These are phyloP conservation scores for Chlorophyllum brunneum DNA, from an alignment of 768 basidiomycete species.

Conservation along the genomic window DNA sequence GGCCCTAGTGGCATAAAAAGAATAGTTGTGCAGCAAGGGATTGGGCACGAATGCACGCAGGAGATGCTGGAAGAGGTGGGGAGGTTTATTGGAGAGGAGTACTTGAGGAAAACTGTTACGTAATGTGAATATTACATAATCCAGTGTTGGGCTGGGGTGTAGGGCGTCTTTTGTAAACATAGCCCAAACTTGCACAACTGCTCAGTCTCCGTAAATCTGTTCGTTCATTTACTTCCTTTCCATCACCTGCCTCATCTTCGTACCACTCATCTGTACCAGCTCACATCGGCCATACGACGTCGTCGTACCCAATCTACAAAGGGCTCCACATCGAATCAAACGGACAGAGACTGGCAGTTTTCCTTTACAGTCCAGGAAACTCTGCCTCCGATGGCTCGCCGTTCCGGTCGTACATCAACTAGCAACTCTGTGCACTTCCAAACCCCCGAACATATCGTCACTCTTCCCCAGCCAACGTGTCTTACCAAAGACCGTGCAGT, in stretches of 20 bases:
- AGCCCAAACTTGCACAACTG: neutral
- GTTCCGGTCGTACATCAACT: constrained; percentile 24
- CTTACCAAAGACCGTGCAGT: constrained; percentile 37
- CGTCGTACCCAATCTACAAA: neutral
- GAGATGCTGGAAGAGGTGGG: constrained; percentile 53
- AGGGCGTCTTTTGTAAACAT: constrained; percentile 10
- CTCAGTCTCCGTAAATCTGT: neutral
- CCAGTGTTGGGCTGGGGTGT: constrained; percentile 16
- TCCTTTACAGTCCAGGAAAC: constrained; percentile 6
- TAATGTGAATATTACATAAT: constrained; percentile 18
- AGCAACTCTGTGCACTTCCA: constrained; percentile 15
- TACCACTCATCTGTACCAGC: neutral
- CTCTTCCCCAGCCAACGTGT: constrained; percentile 15
- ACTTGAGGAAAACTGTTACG: constrained; percentile 14
- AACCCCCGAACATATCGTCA: constrained; percentile 20
- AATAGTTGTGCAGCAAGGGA: constrained; percentile 47
- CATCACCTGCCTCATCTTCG: constrained; percentile 5
- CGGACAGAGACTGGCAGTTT: neutral
- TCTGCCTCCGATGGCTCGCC: constrained; percentile 49
- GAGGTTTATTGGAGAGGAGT: constrained; percentile 26
- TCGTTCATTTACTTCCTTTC: constrained; percentile 5
- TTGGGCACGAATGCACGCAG: constrained; percentile 60
- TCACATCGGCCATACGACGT: neutral
- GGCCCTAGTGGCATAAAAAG: constrained; percentile 53
- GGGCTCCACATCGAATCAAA: neutral